Conservation (phyloP, 139 green algal genomes). For the Chlorella ohadii region DNA sequence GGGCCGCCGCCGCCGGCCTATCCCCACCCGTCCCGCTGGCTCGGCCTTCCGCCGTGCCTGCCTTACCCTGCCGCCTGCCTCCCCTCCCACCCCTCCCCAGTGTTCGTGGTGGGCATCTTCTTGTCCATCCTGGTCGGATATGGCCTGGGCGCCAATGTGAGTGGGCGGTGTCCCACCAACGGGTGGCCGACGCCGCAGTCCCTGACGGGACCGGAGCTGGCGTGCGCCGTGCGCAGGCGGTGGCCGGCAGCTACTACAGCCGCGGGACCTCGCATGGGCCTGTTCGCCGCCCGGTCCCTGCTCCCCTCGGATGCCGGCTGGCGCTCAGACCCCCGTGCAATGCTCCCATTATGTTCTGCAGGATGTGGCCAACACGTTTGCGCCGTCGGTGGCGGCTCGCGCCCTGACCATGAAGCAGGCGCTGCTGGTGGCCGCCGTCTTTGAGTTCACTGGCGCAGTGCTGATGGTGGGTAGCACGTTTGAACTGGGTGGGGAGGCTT, state of each 20-base stretch:
- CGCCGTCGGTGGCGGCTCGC: conserved; percentile 36
- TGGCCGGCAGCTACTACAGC: neutral
- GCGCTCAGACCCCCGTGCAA: too few species aligned
- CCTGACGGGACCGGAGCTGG: neutral
- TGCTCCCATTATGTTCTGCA: too few species aligned
- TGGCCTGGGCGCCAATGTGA: neutral
- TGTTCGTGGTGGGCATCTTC: conserved; percentile 3
- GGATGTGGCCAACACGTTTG: conserved; percentile 52
- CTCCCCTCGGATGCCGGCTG: too few species aligned
- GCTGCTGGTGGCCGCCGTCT: conserved; percentile 42
- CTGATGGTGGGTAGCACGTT: conserved; percentile 29
- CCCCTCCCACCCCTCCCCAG: neutral
- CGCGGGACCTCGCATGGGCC: too few species aligned
- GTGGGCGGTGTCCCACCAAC: neutral
- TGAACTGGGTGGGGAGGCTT: too few species aligned
- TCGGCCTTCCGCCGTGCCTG: neutral
- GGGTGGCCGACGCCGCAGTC: too few species aligned
- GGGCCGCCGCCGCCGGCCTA: neutral
- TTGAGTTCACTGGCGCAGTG: conserved; percentile 47
- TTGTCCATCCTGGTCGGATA: neutral
- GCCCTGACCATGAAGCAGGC: conserved; percentile 46
- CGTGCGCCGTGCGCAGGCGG: neutral
- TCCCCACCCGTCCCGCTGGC: neutral
- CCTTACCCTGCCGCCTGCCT: neutral
- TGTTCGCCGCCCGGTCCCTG: too few species aligned